Evolutionary conservation across 1,139 yeast genomes (phyloP), one percentile per base, ranked within the genome.

Genomic region (Suhomyces maxii): DNA sequence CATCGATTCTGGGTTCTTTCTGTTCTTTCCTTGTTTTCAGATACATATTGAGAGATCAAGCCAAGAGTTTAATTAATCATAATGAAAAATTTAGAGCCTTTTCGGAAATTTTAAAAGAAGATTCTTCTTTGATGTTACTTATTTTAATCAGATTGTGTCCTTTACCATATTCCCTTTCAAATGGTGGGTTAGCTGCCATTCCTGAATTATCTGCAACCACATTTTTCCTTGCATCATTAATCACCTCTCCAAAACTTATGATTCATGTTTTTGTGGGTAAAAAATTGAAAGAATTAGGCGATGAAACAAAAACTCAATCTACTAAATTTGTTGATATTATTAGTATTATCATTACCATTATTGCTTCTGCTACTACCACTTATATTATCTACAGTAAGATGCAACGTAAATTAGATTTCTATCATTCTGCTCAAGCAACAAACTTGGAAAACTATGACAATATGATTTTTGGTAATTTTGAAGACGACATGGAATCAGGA

Each of bases 171-270:
- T 89, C 97, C 4, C 70, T 91, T 37, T 86, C 95, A 0, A 93
- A 93, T 60, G 98, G 97, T 5, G 97, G 96, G 0, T 74, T 93
- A 54, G 93, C 95, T 6, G 86, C 93, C 3, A 79, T 91, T 23
- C 96, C 95, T 0, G 86, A 88, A 30, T 75, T 90, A 13, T 73
- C 84, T 0, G 69, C 83, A 1, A 50, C 65, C 40, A 81, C 84
- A 28, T 93, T 86, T 63, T 71, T 84, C 7, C 62, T 83, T 36
- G 96, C 97, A 1, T 85, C 93, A 12, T 56, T 82, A 0, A 60
- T 88, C 26, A 83, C 96, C 1, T 80, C 95, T 0, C 98, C 98
- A 3, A 91, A 93, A 62, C 69, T 88, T 50, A 63, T 89, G 34
- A 73, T 89, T 47, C 91, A 87, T 59, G 69, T 89, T 7, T 91